Base-by-base conservation (phyloP, 2,329 filamentous ascomycete species). In the Kalaharituber pfeilii region DNA sequence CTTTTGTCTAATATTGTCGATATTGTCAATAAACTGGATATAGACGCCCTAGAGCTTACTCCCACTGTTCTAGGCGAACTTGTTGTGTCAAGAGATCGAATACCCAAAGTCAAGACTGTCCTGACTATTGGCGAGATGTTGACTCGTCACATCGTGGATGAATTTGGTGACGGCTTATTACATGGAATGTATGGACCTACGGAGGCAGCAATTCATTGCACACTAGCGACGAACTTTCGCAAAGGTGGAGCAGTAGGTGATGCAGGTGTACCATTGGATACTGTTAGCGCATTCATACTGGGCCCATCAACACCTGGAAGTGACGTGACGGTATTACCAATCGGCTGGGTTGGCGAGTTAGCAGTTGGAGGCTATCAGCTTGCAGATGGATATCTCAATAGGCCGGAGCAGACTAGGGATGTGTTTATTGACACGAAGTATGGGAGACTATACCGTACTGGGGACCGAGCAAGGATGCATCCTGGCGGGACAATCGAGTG, bases 121-220 rank as follows among this genome's bases (percentile, higher is more conserved):
- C 69, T 95, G 24, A 94, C 87, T 0, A 94, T 94, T 61, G 88
- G 88, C 5, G 88, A 95, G 67, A 94, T 94, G 87, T 75, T 95
- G 30, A 94, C 84, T 2, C 72, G 75, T 42, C 76, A 78, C 7
- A 81, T 95, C 1, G 74, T 94, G 22, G 70, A 77, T 30, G 86
- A 93, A 64, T 95, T 91, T 71, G 86, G 86, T 5, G 78, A 78
- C 2, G 69, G 71, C 8, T 64, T 94, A 44, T 72, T 95, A 0
- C 88, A 86, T 76, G 88, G 81, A 29, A 94, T 94, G 86, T 95
- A 95, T 65, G 88, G 88, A 0, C 88, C 88, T 1, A 95, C 88
- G 0, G 88, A 95, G 69, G 86, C 86, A 6, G 80, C 87, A 0
- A 94, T 95, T 55, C 88, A 95, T 66, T 95, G 86, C 65, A 93